phyloP scores from a whole-genome alignment of 2,329 filamentous ascomycete species.

The Hypoxylon sp. region DNA sequence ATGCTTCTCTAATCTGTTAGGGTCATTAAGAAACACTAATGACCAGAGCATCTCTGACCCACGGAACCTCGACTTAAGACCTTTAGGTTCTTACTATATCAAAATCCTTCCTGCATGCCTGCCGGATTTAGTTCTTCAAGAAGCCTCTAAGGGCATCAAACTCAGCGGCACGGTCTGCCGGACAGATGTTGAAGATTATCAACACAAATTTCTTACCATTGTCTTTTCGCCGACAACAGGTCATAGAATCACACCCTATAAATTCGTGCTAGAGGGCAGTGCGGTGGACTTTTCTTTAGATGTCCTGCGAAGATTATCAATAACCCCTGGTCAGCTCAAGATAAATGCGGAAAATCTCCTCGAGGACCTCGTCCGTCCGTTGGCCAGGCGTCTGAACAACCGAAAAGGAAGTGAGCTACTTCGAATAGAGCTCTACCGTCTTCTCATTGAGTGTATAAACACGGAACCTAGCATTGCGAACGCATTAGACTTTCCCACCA shows the following conservation, averaged over 20 bases:
- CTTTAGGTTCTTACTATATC: constrained; percentile 26
- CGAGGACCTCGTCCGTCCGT: constrained; percentile 22
- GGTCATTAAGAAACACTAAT: constrained; percentile 9
- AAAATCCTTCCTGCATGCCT: constrained; percentile 35
- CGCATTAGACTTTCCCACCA: background rate
- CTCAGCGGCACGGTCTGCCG: background rate
- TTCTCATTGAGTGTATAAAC: constrained; percentile 22
- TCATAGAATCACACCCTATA: constrained; percentile 25
- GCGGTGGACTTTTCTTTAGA: constrained; percentile 17
- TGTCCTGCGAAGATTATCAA: constrained; percentile 15
- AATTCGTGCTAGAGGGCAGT: constrained; percentile 25
- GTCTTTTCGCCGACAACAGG: constrained; percentile 15
- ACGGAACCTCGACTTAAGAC: constrained; percentile 28
- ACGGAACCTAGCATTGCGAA: constrained; percentile 20
- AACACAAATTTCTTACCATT: constrained; percentile 6
- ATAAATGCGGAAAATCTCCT: constrained; percentile 31
- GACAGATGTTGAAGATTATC: constrained; percentile 8
- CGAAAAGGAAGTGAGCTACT: constrained; percentile 9
- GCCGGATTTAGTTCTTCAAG: constrained; percentile 7
- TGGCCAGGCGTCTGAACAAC: constrained; percentile 31
- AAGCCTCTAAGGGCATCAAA: background rate
- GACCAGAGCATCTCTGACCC: background rate
- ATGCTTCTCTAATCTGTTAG: constrained; percentile 26
- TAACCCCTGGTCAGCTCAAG: constrained; percentile 8
- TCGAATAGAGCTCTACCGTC: constrained; percentile 28